A percentile compares a stretch with the other conserved stretches of the same genome.
These are phyloP conservation scores for Eucalyptus leucophloia DNA, from an alignment of 345 rosid genomes.

Conservation along the genomic window DNA sequence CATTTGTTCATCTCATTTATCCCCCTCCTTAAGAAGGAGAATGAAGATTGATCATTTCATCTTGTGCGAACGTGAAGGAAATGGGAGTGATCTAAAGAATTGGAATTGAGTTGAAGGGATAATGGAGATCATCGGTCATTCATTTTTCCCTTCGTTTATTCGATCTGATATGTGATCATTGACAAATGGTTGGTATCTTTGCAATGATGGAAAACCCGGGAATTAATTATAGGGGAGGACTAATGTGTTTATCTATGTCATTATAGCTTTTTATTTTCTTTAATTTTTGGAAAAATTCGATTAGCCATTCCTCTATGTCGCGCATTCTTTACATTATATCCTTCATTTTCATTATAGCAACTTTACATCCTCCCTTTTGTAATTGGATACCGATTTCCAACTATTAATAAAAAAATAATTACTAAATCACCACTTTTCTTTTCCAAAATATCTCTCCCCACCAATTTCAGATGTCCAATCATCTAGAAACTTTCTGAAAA, in stretches of 20 bases:
- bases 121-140: too few relatives aligned
- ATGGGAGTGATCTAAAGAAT: not conserved
- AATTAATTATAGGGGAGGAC: not conserved
- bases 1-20: too few relatives aligned
- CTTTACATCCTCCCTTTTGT: not conserved
- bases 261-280: too few relatives aligned
- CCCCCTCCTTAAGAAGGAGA: too few relatives aligned
- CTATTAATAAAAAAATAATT: not conserved
- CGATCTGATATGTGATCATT: not conserved
- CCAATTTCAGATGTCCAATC: not conserved
- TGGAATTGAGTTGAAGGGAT: too few relatives aligned
- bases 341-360: not conserved
- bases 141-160: too few relatives aligned
- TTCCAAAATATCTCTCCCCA: not conserved
- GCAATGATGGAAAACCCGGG: not conserved
- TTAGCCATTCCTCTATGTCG: not conserved
- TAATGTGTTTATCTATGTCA: not conserved
- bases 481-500: not conserved
- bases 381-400: not conserved
- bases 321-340: not conserved
- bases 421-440: not conserved
- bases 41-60: not conserved
- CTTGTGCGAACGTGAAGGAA: not conserved
- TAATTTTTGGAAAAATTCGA: not conserved
- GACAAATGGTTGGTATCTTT: not conserved